Conservation (phyloP, 2,329 filamentous ascomycete species). For the Diaporthe longicolla region DNA sequence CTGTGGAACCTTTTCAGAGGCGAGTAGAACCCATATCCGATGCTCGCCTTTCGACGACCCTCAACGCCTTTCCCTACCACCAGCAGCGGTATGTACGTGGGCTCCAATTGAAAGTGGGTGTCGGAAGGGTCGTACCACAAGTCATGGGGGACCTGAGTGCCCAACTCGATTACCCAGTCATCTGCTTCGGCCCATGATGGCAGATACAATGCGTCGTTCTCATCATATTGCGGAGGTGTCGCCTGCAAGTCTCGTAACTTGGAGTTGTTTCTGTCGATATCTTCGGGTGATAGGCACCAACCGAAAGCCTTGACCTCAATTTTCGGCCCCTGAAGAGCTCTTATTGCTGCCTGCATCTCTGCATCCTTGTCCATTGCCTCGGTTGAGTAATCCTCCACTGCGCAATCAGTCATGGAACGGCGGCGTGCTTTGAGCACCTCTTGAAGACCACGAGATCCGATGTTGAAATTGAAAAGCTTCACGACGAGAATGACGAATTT, state of each 20-base stretch:
- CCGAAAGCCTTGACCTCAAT: background rate
- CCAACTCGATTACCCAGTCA: constrained; percentile 9
- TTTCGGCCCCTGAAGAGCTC: no score
- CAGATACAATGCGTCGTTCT: background rate
- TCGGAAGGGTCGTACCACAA: background rate
- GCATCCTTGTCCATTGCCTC: background rate
- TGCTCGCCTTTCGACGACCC: background rate
- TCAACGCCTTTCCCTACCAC: background rate
- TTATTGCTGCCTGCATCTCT: background rate
- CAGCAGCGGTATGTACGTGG: background rate
- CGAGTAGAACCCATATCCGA: constrained; percentile 8
- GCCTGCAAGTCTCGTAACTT: background rate
- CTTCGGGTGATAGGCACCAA: background rate
- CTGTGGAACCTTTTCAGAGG: background rate
- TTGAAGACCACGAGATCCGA: background rate
- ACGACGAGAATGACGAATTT: background rate
- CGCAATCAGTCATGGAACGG: no score
- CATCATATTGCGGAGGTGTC: background rate
- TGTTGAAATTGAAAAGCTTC: background rate
- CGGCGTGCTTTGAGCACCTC: background rate
- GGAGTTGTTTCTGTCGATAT: background rate
- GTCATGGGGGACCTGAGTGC: background rate
- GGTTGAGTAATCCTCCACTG: no score
- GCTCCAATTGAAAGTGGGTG: background rate
- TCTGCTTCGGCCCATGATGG: background rate